Conservation (phyloP, 805 yeast species). For the Yarrowia osloensis region DNA sequence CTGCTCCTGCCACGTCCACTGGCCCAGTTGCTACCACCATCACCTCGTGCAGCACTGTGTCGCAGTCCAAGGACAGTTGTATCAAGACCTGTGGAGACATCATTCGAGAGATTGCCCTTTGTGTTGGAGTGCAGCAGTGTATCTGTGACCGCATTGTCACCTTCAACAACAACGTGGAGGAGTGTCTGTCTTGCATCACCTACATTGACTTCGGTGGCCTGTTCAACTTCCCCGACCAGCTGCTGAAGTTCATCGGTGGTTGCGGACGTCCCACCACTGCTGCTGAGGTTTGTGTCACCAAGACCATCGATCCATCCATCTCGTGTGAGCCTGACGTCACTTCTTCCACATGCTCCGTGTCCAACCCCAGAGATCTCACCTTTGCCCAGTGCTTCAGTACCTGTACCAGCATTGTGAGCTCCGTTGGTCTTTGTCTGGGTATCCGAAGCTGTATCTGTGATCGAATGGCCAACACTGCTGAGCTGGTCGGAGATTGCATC, state of each 20-base stretch:
- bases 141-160: neutral
- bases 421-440: slow-evolving; percentile 4
- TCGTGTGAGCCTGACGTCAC: slow-evolving; percentile 15
- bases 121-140: slow-evolving; percentile 2
- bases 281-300: neutral
- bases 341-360: neutral
- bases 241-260: neutral
- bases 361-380: neutral
- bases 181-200: neutral
- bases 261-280: slow-evolving; percentile 15
- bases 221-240: neutral
- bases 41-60: neutral
- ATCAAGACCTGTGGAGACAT: neutral
- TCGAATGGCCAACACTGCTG: neutral
- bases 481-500: slow-evolving; percentile 1
- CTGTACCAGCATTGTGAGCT: neutral
- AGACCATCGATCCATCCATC: slow-evolving; percentile 1
- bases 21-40: neutral
- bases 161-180: neutral
- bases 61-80: neutral
- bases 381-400: neutral
- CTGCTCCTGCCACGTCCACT: neutral
- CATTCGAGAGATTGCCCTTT: slow-evolving; percentile 8
- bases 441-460: neutral
- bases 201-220: neutral